Evolutionary conservation across 2,329 filamentous ascomycete genomes (phyloP), one percentile per base, ranked within the genome.

Genomic region (Colletotrichum paranaense): DNA sequence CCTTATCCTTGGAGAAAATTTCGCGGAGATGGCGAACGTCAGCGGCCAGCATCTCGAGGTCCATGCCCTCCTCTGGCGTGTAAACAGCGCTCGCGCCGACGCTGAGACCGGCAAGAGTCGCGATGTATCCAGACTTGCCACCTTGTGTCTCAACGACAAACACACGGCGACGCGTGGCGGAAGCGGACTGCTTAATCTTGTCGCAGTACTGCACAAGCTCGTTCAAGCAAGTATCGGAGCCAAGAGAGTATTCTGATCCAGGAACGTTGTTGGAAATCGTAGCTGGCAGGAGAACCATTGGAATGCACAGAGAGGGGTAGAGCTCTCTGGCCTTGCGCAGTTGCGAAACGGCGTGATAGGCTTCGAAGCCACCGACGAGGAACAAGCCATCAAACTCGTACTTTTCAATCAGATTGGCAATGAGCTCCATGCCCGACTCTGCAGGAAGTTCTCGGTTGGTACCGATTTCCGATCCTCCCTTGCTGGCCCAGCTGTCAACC

Each of bases 251-350:
- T 84, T 99, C 97, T 0, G 96, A 98, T 52, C 97, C 97, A 0
- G 97, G 97, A 5, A 99, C 97, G 82, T 99, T 99, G 88, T 99
- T 99, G 76, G 95, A 98, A 78, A 99, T 96, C 11, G 97, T 99
- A n/a, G 97, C 97, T 0, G 97, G 97, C 30, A 99, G 88, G 55
- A 98, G 89, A 66, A 93, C 90, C 88, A 98, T 94, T 24, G 97
- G 97, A 76, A 99, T 98, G 82, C 94, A 95, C 80, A 99, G 93
- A 1, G 93, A 92, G 12, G 94, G 92, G 83, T 94, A 98, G 74
- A 94, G 85, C 46, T 91, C 89, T 68, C 95, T 89, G 16, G 93
- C 95, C 85, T 94, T 91, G 77, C 95, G 92, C 73, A 99, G 88
- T 83, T 98, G 93, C 57, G 94, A 94, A 42, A 98, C 89, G 2